A percentile compares a stretch with the other conserved stretches of the same genome.
Conservation (phyloP, 371 early-diverging fungal genomes). For the Paraphysoderma sedebokerense region DNA sequence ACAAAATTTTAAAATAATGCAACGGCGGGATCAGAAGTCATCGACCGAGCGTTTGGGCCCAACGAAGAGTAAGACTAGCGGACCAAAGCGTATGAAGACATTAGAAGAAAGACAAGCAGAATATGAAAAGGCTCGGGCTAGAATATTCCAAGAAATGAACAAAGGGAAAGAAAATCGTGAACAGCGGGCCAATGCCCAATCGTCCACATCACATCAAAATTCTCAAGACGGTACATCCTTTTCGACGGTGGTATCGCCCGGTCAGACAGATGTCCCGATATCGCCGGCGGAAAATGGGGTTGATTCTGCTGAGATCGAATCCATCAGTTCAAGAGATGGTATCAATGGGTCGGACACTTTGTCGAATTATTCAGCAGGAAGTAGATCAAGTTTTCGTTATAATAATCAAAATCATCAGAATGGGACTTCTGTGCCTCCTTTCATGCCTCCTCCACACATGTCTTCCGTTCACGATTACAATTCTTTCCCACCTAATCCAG, state of each 20-base stretch:
- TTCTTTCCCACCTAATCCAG: no score
- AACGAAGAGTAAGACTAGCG: no score
- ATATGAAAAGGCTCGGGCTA: conserved; percentile 56
- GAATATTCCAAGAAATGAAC: conserved; percentile 45
- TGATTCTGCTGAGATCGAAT: conserved; percentile 1
- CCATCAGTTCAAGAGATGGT: background rate
- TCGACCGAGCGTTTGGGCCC: conserved; percentile 23
- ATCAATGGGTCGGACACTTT: no score
- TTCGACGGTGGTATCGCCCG: conserved; percentile 2
- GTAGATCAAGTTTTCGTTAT: no score
- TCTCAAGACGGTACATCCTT: conserved; percentile 6
- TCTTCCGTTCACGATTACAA: no score
- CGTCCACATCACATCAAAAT: no score
- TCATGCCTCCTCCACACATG: no score
- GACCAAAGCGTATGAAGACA: no score
- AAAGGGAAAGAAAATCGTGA: conserved; percentile 7
- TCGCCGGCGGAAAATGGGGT: conserved; percentile 1
- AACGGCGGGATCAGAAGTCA: background rate
- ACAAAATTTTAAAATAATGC: background rate
- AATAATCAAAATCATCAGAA: no score
- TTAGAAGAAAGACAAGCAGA: conserved; percentile 52
- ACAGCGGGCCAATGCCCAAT: conserved; percentile 3
- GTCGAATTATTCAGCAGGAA: no score
- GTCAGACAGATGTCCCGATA: no score
- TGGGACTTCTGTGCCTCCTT: no score